A percentile compares a stretch with the other conserved stretches of the same genome.
phyloP scores from a whole-genome alignment of 495 filamentous ascomycete genomes.

The Chlorociboria aeruginascens region DNA sequence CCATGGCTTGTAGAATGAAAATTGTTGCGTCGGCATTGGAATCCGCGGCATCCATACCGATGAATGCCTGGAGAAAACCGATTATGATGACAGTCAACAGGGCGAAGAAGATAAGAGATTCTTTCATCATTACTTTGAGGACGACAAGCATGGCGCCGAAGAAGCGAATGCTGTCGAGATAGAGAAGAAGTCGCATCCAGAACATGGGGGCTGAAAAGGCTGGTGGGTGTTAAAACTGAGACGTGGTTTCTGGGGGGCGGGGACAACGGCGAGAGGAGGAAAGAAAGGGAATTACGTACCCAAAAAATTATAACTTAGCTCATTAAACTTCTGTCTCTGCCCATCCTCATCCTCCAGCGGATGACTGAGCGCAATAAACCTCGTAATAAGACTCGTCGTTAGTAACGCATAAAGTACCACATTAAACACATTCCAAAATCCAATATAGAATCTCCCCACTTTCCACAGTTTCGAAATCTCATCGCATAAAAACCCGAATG shows the following conservation, averaged over 20 bases:
- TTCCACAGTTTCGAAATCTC: slow-evolving; percentile 85
- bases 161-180: slow-evolving; percentile 87
- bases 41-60: slow-evolving; percentile 84
- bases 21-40: slow-evolving; percentile 35
- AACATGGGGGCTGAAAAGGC: slow-evolving; percentile 94
- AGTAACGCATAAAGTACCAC: slow-evolving; percentile 66
- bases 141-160: slow-evolving; percentile 97
- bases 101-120: slow-evolving; percentile 94
- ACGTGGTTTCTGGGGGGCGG: slow-evolving; percentile 12
- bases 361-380: slow-evolving; percentile 66
- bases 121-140: slow-evolving; percentile 98
- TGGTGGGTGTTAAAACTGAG: background rate
- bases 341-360: slow-evolving; percentile 27
- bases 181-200: slow-evolving; percentile 87
- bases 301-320: slow-evolving; percentile 79
- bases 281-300: slow-evolving; percentile 3
- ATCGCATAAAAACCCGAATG: slow-evolving; percentile 83
- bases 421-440: slow-evolving; percentile 96
- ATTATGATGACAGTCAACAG: slow-evolving; percentile 76
- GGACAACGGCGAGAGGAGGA: background rate
- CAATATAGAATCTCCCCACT: slow-evolving; percentile 73
- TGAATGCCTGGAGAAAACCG: slow-evolving; percentile 89
- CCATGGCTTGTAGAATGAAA: slow-evolving; percentile 83
- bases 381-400: slow-evolving; percentile 59
- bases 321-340: slow-evolving; percentile 55